phyloP scores from a whole-genome alignment of 1,284 basidiomycete species.

The Ceratobasidium sp. region DNA sequence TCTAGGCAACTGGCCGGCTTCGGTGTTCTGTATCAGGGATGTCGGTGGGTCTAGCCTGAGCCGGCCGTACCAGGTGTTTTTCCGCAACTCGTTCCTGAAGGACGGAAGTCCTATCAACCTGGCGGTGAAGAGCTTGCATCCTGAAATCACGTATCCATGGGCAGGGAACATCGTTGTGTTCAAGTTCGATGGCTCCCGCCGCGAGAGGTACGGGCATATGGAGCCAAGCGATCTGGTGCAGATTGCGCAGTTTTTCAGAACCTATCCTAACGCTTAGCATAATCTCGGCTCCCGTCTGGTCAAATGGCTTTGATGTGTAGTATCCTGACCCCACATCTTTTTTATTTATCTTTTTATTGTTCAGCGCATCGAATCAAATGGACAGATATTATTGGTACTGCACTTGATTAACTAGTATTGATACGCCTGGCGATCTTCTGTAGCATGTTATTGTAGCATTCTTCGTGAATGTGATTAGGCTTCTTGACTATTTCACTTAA shows the following conservation, averaged over 20 bases:
- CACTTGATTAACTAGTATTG: no score
- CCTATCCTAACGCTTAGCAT: slow-evolving; percentile 4
- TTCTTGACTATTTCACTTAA: no score
- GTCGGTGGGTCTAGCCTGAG: slow-evolving; percentile 41
- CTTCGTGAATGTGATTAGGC: no score
- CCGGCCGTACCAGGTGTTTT: slow-evolving; percentile 43
- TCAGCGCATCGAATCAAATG: no score
- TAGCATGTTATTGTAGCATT: no score
- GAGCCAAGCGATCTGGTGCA: slow-evolving; percentile 14
- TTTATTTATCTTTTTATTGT: no score
- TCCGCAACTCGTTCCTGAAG: slow-evolving; percentile 38
- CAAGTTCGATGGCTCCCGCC: slow-evolving; percentile 76
- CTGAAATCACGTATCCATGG: slow-evolving; percentile 29
- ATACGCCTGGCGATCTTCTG: no score
- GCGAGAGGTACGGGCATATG: slow-evolving; percentile 25
- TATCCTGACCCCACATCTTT: no score
- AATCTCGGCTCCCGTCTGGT: neutral
- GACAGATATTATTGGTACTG: no score
- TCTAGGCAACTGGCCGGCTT: slow-evolving; percentile 3
- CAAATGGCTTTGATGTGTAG: no score
- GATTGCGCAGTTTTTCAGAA: slow-evolving; percentile 34
- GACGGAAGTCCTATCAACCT: slow-evolving; percentile 38
- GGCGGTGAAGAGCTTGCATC: neutral
- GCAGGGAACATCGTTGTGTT: slow-evolving; percentile 59
- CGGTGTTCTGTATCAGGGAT: slow-evolving; percentile 19